Base-by-base conservation (phyloP, 2,329 filamentous ascomycete species). In the Xylaria hypoxylon region DNA sequence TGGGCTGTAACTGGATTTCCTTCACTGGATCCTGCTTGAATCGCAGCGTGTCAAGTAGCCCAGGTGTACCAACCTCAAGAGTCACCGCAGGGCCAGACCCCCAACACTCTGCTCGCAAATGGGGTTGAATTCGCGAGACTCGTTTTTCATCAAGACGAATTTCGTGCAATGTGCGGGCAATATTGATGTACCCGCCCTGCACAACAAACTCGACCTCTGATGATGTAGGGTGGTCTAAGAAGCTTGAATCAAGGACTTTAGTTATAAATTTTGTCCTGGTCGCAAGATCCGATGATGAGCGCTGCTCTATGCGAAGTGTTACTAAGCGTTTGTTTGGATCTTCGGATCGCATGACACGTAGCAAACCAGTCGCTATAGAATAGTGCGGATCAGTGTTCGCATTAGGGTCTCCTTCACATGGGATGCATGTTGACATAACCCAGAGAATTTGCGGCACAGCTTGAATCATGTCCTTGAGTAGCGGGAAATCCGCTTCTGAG, bases 11-110 rank as follows among this genome's bases (percentile, higher is more conserved):
- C 3, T 19, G 22, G 2, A 3, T 19, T 3, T 6, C 10, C 8
- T 53, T 5, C 6, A 13, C 2, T 6, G 17, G 1, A 19, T 65
- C 62, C 5, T 65, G 51, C 1, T 45, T 17, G 3, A 65, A 61
- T 0, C 22, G 48, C 2, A 65, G 44, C 1, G 56, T 44, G 5
- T 65, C 57, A 10, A 65, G 3, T 5, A 33, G n/a, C 1, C 62
- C 56, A 5, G 40, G 57, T 5, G 1, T 51, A 2, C 4, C 50
- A 19, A 60, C 13, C 5, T 35, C 42, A 2, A 64, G 24, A 2
- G 13, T n/a, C 8, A 64, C 5, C 3, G 61, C n/a, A 2, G 24
- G 45, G 3, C 48, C 53, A 1, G 53, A 8, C 15, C 2, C 17
- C 55, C 35, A 53, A 6, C 26, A 10, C 33, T 55, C 59, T 22